These are phyloP conservation scores for Tremellales sp. DNA, from an alignment of 1,284 basidiomycete species.

Conservation along the genomic window DNA sequence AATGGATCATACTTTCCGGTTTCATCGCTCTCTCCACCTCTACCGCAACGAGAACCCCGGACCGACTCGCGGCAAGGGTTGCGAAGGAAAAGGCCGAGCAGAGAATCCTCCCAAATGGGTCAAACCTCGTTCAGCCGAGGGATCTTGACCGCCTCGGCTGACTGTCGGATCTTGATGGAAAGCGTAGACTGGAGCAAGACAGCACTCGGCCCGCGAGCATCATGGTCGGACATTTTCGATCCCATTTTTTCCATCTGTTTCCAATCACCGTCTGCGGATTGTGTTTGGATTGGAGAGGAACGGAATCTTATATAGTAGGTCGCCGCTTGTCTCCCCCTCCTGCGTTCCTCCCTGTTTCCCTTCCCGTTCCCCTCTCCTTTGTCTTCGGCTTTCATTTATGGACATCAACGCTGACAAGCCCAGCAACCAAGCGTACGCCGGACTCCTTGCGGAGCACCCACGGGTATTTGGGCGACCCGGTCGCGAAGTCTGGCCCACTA, in stretches of 20 bases:
- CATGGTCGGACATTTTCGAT: constrained; percentile 29
- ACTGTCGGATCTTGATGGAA: constrained; percentile 27
- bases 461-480: constrained; percentile 27
- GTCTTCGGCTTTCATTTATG: no score
- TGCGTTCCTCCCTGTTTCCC: no score
- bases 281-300: constrained; percentile 37
- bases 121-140: neutral
- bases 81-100: no score
- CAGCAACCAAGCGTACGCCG: constrained; percentile 34
- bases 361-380: neutral
- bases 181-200: constrained; percentile 34
- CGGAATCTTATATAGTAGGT: constrained; percentile 36
- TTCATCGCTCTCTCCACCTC: neutral
- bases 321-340: neutral
- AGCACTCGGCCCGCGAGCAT: constrained; percentile 23
- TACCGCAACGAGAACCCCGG: neutral
- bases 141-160: constrained; percentile 7
- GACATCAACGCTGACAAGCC: no score
- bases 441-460: constrained; percentile 27
- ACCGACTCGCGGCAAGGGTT: no score
- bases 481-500: constrained; percentile 25
- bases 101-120: no score
- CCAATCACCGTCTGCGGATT: constrained; percentile 24
- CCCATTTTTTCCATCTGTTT: constrained; percentile 30
- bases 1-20: constrained; percentile 1